Evolutionary conservation across 2,329 filamentous ascomycete genomes (phyloP), one percentile per base, ranked within the genome.

Genomic region (Cadophora sp.): DNA sequence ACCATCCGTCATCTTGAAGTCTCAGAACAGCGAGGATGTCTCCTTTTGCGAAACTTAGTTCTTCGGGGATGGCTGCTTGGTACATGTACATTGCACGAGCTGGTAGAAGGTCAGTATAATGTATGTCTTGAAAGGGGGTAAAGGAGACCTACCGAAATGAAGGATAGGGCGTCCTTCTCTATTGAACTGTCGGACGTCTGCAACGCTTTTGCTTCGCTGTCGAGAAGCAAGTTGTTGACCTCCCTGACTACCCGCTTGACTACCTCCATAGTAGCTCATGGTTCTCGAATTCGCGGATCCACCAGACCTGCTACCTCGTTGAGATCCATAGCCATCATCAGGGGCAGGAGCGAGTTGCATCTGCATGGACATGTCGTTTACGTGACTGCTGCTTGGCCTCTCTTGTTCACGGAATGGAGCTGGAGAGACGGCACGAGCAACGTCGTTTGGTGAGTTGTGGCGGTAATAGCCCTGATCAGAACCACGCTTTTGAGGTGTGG

Each of bases 1-100:
- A 99, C 96, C 96, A 99, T 24, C 96, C 96, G 77, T 99, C 96
- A 78, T 99, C 96, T 81, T 99, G 96, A 76, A 97, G 89, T 69
- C 94, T 87, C 58, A 97, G 83, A 16, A 99, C 90, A 1, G 95
- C 93, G 16, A 99, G 84, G 68, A 95, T 89, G 77, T 99, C 97
- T 59, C 94, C 94, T 82, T 99, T 99, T 58, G 86, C 85, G 79
- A 99, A 99, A 16, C 92, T 91, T 24, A 99, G 83, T 80, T 99
- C 97, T 78, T 98, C 96, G 0, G 95, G 93, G 68, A 99, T 99
- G 26, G 94, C 95, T 2, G 96, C 94, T 77, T 92, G 89, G 79
- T 99, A 99, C 83, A 93, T 89, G 80, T 98, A 99, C 83, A 97
- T 86, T 29, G 96, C 95, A 51, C 95, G 92, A 65, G 96, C 96